Evolutionary conservation across 345 rosid genomes (phyloP), one percentile per base, ranked within the genome.

Genomic region (Stellera chamaejasme): DNA sequence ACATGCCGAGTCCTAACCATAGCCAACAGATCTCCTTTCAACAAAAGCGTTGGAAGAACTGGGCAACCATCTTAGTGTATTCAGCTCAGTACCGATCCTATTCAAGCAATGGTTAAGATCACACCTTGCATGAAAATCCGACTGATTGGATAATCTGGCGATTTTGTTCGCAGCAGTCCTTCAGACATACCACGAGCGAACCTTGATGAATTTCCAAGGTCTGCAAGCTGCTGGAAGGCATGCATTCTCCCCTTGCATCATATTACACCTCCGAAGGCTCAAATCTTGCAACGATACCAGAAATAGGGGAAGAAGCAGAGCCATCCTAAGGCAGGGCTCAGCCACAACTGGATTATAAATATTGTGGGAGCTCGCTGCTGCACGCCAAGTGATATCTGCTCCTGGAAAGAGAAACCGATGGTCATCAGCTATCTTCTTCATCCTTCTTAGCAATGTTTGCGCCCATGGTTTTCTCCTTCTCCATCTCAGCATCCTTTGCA

Each of bases 401-500:
- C 5, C 44, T 5, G 25, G 55, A 43, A 55, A 52, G 27, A 50
- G 48, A 62, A 58, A 28, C 61, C 54, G 39, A 19, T 19, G 23
- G 44, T 53, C 52, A 28, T 72, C 79, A 71, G 72, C 82, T 80
- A 73, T 32, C 39, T 63, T 79, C 63, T 32, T 59, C 74, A 61
- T 45, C 61, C 72, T 80, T 89, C 65, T 79, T 89, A 27, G 83
- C 69, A 55, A 71, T 84, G 63, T 78, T 82, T 60, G 70, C 56
- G 62, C 87, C 92, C 77, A 81, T 89, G 0, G 94, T 82, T 77
- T 81, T 87, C 72, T 81, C 92, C 78, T 81, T 87, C 72, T 81
- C 92, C 90, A 85, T 85, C 59, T 89, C 99, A 2, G 97, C 96
- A 71, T 93, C 99, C 64, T 93, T 87, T 13, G 77, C 83, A 23